Conservation (phyloP, 73 alveolate genomes). For the Blepharisma japonicum region DNA sequence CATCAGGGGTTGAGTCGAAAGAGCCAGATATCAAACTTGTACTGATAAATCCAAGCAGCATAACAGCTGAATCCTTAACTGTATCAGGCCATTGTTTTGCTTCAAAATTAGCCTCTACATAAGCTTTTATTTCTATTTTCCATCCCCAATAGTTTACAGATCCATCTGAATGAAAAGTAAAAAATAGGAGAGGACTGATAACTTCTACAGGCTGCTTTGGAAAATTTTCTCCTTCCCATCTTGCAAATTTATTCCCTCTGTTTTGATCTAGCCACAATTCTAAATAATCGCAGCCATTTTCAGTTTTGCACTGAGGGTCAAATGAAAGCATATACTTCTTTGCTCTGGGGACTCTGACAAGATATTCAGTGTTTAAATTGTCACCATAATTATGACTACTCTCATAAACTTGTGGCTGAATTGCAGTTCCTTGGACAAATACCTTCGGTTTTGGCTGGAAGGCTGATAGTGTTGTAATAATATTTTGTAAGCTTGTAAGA, state of each 20-base stretch:
- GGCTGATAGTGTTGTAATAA: too few species aligned
- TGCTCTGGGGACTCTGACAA: slow-evolving; percentile 27
- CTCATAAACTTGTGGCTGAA: neutral
- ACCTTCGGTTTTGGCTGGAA: too few species aligned
- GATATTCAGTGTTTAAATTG: neutral
- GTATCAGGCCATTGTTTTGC: slow-evolving; percentile 29
- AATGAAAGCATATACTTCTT: neutral
- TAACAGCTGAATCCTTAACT: neutral
- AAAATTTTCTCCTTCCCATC: slow-evolving; percentile 28
- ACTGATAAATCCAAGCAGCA: neutral
- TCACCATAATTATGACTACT: slow-evolving; percentile 20
- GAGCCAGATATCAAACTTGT: neutral
- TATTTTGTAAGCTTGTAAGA: too few species aligned
- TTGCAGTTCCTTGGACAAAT: too few species aligned
- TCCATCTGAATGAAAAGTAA: slow-evolving; percentile 21
- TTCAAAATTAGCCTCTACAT: neutral
- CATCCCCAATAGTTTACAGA: slow-evolving; percentile 30
- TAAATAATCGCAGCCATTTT: slow-evolving; percentile 22
- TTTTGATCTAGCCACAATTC: slow-evolving; percentile 30
- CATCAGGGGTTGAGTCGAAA: neutral
- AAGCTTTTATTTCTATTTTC: slow-evolving; percentile 23
- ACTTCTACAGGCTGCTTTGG: slow-evolving; percentile 30
- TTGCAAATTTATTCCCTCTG: neutral
- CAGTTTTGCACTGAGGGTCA: slow-evolving; percentile 37
- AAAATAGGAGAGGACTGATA: neutral